Evolutionary conservation across 331 rosid genomes (phyloP), one percentile per base, ranked within the genome.

Genomic region (Spiraea crenata): DNA sequence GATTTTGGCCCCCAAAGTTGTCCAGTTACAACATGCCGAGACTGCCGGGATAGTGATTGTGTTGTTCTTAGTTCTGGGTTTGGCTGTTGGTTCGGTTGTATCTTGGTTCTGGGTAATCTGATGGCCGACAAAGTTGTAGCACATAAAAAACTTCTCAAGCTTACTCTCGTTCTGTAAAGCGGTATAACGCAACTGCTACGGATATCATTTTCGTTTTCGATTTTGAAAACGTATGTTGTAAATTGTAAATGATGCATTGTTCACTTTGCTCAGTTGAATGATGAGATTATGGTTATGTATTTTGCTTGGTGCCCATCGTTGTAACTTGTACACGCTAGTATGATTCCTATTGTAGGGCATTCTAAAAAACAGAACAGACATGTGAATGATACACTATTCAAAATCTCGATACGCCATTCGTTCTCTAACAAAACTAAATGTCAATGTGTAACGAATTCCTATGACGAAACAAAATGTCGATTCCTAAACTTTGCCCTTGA

Each of bases 61-160:
- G 31, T 25, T 89, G 50, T 93, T 89, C 85, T 73, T 93, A 57
- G 87, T 87, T 73, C 2, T 87, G 47, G 96, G 98, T 70, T 85
- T 90, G 76, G 97, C 95, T 76, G n/a, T 76, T 15, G 98, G 97
- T 17, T 87, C 97, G 66, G 42, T 93, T 74, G 71, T 89, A 64
- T 80, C 97, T 77, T 93, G 98, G 97, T 88, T 88, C 49, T 90
- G 97, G 97, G 86, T 90, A 71, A 57, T 90, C 56, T 93, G 87
- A 85, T 64, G 6, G 31, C 5, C 41, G 7, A 70, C 69, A 69
- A 65, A 74, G 72, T 71, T 81, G 67, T 62, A 70, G 50, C 9
- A n/a, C 62, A 50, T 48, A 56, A 1, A 48, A 48, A 25, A 13
- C 15, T 45, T 65, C 57, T 49, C 15, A 3, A 31, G 10, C 52